phyloP scores from a whole-genome alignment of 805 yeast genomes.

The Candida nemodendra region DNA sequence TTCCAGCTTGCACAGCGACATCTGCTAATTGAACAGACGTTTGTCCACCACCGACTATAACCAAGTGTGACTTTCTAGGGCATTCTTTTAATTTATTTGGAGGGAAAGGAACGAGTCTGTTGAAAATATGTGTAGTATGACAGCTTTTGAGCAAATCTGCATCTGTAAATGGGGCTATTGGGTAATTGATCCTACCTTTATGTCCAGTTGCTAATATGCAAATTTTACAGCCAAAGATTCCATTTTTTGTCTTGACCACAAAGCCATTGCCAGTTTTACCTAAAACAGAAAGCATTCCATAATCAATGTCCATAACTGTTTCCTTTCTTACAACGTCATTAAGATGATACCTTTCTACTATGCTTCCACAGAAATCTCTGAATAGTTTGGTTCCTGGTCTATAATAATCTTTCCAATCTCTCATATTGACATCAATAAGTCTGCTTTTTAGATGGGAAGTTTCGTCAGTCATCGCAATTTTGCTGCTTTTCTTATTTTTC shows the following conservation, averaged over 20 bases:
- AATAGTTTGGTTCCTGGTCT: neutral
- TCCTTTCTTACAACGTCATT: neutral
- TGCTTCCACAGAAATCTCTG: neutral
- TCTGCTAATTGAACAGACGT: neutral
- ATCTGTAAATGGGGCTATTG: neutral
- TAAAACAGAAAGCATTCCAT: neutral
- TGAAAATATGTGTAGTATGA: neutral
- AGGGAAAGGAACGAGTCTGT: neutral
- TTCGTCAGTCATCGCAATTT: neutral
- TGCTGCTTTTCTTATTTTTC: neutral
- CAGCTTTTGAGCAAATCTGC: neutral
- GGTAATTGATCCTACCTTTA: neutral
- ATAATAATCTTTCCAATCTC: neutral
- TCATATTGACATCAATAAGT: neutral
- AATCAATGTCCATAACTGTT: neutral
- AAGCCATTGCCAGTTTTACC: neutral
- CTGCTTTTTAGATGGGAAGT: neutral
- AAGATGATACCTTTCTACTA: neutral
- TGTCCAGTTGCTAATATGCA: neutral
- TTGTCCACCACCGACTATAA: neutral
- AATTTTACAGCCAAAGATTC: neutral
- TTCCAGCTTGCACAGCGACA: neutral
- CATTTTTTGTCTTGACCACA: neutral
- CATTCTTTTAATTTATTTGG: neutral
- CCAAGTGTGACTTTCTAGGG: neutral